These are phyloP conservation scores for Staphylotrichum tortipilum DNA, from an alignment of 495 filamentous ascomycete genomes.

Conservation along the genomic window DNA sequence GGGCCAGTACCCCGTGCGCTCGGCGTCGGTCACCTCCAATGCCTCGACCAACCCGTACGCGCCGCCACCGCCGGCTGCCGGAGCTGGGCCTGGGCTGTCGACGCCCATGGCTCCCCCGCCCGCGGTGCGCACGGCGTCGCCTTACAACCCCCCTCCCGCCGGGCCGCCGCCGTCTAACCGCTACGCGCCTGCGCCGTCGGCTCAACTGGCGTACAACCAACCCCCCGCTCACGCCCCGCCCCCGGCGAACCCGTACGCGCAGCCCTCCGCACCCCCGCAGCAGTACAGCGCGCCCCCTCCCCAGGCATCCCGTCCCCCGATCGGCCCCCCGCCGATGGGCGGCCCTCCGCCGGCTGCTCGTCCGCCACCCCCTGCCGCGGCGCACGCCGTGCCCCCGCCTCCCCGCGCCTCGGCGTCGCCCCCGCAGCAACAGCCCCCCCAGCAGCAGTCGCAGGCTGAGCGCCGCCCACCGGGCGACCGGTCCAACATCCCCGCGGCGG, in stretches of 20 bases:
- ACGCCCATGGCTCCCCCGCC: conserved; percentile 40
- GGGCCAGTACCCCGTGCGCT: conserved; percentile 42
- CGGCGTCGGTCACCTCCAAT: conserved; percentile 58
- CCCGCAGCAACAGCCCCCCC: conserved; percentile 26
- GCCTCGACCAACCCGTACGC: conserved; percentile 66
- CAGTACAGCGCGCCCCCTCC: conserved; percentile 31
- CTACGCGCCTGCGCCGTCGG: conserved; percentile 73
- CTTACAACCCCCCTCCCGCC: conserved; percentile 77
- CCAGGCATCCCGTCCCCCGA: conserved; percentile 19
- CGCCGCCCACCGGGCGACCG: conserved; percentile 83
- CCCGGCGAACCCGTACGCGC: conserved; percentile 53
- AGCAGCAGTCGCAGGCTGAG: conserved; percentile 24
- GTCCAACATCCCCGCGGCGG: conserved; percentile 71
- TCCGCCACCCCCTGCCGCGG: conserved; percentile 21
- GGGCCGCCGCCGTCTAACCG: conserved; percentile 67
- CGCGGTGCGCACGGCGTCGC: conserved; percentile 69
- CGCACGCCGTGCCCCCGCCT: conserved; percentile 27
- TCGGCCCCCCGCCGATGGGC: conserved; percentile 34
- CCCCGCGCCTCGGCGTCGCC: conserved; percentile 29
- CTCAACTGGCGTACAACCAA: conserved; percentile 42
- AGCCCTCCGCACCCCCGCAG: conserved; percentile 22
- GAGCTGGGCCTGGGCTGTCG: conserved; percentile 30
- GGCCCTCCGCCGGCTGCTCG: conserved; percentile 33
- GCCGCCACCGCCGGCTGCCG: conserved; percentile 43
- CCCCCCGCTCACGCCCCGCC: conserved; percentile 25